These are phyloP conservation scores for Tephrocybe sp. DNA, from an alignment of 768 basidiomycete species.

Conservation along the genomic window DNA sequence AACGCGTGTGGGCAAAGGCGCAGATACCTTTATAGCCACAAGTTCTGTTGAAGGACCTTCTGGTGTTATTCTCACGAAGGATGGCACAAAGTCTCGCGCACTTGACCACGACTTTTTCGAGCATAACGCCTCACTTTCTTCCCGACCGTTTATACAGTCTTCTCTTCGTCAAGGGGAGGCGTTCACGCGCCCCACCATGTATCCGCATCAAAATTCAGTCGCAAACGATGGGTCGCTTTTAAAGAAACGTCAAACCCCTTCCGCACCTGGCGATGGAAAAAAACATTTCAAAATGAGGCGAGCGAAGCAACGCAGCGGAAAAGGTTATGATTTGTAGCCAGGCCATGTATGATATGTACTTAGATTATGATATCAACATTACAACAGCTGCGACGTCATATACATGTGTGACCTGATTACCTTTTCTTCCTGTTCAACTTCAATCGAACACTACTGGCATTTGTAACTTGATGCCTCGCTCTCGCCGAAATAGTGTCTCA, in stretches of 20 bases:
- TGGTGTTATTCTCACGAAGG: constrained; percentile 25
- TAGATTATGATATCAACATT: no score
- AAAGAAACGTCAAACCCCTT: constrained; percentile 36
- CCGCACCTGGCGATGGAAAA: constrained; percentile 57
- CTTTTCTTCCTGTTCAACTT: no score
- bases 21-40: constrained; percentile 75
- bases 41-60: constrained; percentile 21
- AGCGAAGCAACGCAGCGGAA: constrained; percentile 88
- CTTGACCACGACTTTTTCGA: constrained; percentile 86
- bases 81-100: constrained; percentile 57
- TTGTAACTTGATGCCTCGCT: no score
- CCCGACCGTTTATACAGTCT: constrained; percentile 64
- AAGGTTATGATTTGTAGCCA: constrained; percentile 69
- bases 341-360: no score
- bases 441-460: no score
- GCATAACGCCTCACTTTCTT: constrained; percentile 43
- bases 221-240: constrained; percentile 77
- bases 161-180: constrained; percentile 52
- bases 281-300: constrained; percentile 84
- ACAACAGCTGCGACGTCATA: no score
- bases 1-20: constrained; percentile 80
- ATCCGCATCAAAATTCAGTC: constrained; percentile 82
- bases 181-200: constrained; percentile 62
- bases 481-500: no score
- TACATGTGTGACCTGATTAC: no score